Evolutionary conservation across 2,329 filamentous ascomycete genomes (phyloP), one percentile per base, ranked within the genome.

Genomic region (Myriosclerotinia curreyana): DNA sequence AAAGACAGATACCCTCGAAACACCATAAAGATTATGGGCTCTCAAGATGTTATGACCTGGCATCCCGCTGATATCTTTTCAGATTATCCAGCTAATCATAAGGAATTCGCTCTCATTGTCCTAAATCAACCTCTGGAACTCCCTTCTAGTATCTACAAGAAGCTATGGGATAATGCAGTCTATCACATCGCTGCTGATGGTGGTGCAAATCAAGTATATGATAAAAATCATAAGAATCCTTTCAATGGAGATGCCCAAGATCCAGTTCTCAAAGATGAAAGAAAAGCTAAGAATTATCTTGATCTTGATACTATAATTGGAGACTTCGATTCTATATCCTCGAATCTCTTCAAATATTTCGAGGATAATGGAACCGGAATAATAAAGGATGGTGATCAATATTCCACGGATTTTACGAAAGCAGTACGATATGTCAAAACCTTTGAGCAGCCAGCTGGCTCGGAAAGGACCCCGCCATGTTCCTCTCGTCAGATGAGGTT

Each of bases 381-480:
- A 61, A 81, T 91, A 68, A 79, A 86, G 70, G 86, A 94, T 68
- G 75, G 81, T n/a, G 91, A 96, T 74, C 91, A 98, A 76, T 85
- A 96, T 70, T 89, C 88, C 25, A 96, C 95, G 36, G 95, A 99
- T 76, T 96, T 98, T 71, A 87, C 84, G 71, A 99, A 99, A 79
- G 91, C 86, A 71, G 83, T 89, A 69, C 80, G 76, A 69, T 88
- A 82, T 76, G 82, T 86, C 15, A 68, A 66, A 62, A 55, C 55
- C 2, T 59, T 66, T 31, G 53, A 71, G 70, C 25, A 53, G n/a
- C 48, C 65, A 14, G 31, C 17, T 22, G 44, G 25, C 12, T 50
- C 34, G 3, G 46, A 49, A n/a, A 54, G 59, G 40, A 52, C 22
- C 7, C 34, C 46, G 3, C 31, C 60, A 22, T 63, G 34, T 31